Evolutionary conservation across 805 yeast species (phyloP), one percentile per base, ranked within the genome.

Genomic region (Metschnikowia cerradonensis): DNA sequence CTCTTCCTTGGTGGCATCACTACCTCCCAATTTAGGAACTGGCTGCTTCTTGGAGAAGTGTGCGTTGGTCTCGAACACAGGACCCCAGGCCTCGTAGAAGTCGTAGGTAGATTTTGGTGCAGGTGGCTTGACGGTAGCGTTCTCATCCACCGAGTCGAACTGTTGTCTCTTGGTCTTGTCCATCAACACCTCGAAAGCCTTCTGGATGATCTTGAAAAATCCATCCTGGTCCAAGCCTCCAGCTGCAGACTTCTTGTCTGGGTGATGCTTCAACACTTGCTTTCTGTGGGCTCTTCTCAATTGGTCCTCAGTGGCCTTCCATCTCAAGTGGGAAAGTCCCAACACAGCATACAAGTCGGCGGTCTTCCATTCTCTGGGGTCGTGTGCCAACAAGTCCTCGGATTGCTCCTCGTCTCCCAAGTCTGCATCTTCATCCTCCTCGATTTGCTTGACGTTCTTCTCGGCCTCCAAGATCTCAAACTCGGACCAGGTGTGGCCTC

Each of bases 401-500:
- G 73, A 68, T 68, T 82, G 86, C 52, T 83, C 90, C 58, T 84
- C 91, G 64, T 90, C 95, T 31, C 86, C 80, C 62, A 83, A 80
- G 59, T 84, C 85, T 49, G 82, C 88, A 52, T 79, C 82, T 52
- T 67, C 72, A 55, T 79, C 66, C 60, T 80, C 86, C 61, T 88
- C 96, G 55, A 82, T 81, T 51, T 72, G 72, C 62, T 80, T 79
- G 63, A 88, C 96, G 71, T 88, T 88, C 73, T 82, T 84, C 67
- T 86, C 95, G 54, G 96, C 96, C 79, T 91, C 95, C 60, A 90
- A 76, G 69, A 87, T 85, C 75, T 94, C 99, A 66, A 82, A 94
- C 74, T 94, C 98, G 50, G 97, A 90, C 96, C 97, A 94, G 45
- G 98, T 90, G 76, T 96, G 97, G 69, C 96, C 96, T 75, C 96